These are phyloP conservation scores for Cutaneotrichosporon curvatum DNA, from an alignment of 1,284 basidiomycete species.

Conservation along the genomic window DNA sequence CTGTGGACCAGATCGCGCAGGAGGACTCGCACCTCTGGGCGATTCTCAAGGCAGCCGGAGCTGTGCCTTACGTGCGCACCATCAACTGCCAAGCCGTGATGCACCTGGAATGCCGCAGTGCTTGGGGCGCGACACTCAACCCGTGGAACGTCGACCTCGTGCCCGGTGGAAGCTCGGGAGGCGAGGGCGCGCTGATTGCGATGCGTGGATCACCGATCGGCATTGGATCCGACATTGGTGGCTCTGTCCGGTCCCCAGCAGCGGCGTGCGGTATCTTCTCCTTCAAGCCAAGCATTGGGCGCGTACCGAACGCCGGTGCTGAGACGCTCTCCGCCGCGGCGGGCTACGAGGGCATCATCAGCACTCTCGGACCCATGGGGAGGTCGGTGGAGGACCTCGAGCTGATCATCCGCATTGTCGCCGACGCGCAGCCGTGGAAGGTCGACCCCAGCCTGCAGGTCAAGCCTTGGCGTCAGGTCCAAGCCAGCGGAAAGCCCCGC, in stretches of 20 bases:
- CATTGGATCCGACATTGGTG: slow-evolving; percentile 51
- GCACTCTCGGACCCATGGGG: slow-evolving; percentile 55
- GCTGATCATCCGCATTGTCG: slow-evolving; percentile 52
- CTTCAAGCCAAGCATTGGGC: slow-evolving; percentile 36
- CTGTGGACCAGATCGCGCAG: slow-evolving; percentile 6
- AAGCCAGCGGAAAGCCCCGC: slow-evolving; percentile 52
- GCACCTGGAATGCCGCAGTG: slow-evolving; percentile 15
- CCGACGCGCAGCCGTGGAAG: slow-evolving; percentile 55
- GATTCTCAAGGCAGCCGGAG: slow-evolving; percentile 63
- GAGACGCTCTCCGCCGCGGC: slow-evolving; percentile 14
- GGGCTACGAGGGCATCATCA: slow-evolving; percentile 32
- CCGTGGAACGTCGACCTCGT: slow-evolving; percentile 43
- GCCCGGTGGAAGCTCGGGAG: slow-evolving; percentile 58
- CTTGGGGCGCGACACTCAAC: slow-evolving; percentile 37
- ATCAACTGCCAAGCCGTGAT: slow-evolving; percentile 47
- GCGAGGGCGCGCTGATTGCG: slow-evolving; percentile 60
- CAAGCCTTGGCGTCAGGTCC: slow-evolving; percentile 50
- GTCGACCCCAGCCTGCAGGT: slow-evolving; percentile 51
- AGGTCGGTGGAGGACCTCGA: slow-evolving; percentile 55
- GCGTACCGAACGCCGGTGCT: slow-evolving; percentile 37
- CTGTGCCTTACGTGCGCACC: slow-evolving; percentile 63
- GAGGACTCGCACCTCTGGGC: slow-evolving; percentile 20
- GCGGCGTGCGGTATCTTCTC: slow-evolving; percentile 40
- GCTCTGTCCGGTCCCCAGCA: slow-evolving; percentile 22
- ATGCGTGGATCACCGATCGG: slow-evolving; percentile 55